phyloP scores from a whole-genome alignment of 257 asterid genomes.

The Gardenia jasminoides region DNA sequence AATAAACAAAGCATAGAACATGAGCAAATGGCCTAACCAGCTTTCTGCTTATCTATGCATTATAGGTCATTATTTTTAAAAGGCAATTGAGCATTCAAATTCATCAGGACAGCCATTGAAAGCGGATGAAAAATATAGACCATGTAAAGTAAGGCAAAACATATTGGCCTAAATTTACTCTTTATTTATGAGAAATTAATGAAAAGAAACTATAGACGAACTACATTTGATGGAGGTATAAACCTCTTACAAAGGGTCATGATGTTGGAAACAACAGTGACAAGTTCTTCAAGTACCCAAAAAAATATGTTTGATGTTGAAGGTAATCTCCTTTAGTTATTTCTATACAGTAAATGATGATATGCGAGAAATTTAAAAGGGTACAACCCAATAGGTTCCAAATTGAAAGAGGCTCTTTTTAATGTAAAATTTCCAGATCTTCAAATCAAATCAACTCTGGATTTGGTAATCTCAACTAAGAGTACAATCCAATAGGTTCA shows the following conservation, averaged over 20 bases:
- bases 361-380: not conserved
- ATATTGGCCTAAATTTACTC: not conserved
- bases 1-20: not conserved
- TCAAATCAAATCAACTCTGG: no score
- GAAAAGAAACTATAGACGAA: not conserved
- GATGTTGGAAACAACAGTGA: not conserved
- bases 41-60: not conserved
- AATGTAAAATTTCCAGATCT: no score
- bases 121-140: not conserved
- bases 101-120: not conserved
- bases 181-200: not conserved
- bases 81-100: not conserved
- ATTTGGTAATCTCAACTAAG: no score
- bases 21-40: not conserved
- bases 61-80: not conserved
- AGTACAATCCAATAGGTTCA: not conserved
- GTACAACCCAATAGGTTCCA: not conserved
- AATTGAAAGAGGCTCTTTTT: no score
- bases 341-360: not conserved
- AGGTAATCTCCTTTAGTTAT: not conserved
- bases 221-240: not conserved
- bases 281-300: not conserved
- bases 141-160: not conserved
- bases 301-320: not conserved
- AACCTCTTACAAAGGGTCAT: not conserved